Base-by-base conservation (phyloP, 2,329 filamentous ascomycete genomes). In the Fusarium cicatricum region DNA sequence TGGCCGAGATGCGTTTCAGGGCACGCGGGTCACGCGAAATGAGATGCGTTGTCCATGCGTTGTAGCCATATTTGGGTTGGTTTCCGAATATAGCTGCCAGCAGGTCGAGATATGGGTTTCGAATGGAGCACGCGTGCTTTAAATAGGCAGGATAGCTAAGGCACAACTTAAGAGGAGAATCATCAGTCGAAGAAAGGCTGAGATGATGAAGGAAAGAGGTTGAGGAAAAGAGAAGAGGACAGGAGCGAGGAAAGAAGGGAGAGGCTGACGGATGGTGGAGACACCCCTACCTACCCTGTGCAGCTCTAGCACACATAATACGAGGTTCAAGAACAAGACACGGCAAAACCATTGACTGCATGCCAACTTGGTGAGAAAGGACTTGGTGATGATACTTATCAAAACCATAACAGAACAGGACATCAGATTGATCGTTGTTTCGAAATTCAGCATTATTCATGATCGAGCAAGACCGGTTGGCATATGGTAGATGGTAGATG, bases 1-100 rank as follows among this genome's bases (percentile, higher is more conserved):
- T 38, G 32, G 17, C 36, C 49, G 15, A 33, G 21, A 40, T 33
- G 49, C 44, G 59, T 60, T 62, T 60, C 60, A 63, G 41, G 49
- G 16, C 15, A 16, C 40, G 16, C 29, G 58, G 33, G 39, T 60
- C 51, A 60, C 32, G 41, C 38, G 32, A 43, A 14, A 31, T 44
- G 23, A 29, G 37, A 31, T 37, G 38, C 17, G 46, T 31, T 56
- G 45, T 60, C 49, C 32, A 52, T 55, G 50, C 48, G 40, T 15
- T 39, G 48, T 23, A 38, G 33, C 34, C 29, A 28, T 39, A 39
- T 48, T 19, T 46, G 33, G 44, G 28, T n/a, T 47, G 40, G 37
- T 56, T 16, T 60, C 55, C 50, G 49, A 55, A 56, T 56, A n/a
- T 33, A 52, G 50, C 26, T 36, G 21, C 36, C 11, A n/a, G 38